Evolutionary conservation across 345 rosid species (phyloP), one percentile per base, ranked within the genome.

Genomic region (Brassica juncea): DNA sequence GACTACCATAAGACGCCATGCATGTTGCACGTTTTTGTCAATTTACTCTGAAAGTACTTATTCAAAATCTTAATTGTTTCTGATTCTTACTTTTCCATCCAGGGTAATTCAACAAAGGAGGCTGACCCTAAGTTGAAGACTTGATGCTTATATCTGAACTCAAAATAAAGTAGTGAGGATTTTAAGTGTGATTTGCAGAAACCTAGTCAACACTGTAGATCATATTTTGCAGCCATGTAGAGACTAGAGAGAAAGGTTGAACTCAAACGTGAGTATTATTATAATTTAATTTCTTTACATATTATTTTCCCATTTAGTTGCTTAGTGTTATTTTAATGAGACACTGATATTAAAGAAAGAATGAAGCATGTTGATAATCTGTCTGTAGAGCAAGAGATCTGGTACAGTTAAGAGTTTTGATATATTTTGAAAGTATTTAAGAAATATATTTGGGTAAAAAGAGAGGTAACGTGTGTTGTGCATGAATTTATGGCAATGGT

Each of bases 401-500:
- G 19, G 60, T 15, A 54, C 60, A 54, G 25, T 16, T 16, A 7
- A 37, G 57, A 28, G 61, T 57, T 39, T 37, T 65, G 73, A 32
- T 65, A 57, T 19, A 9, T 57, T 35, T 57, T 39, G 3, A 2
- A 58, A 31, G 68, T 19, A 19, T 61, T 11, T 19, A 16, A 70
- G 34, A 68, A 34, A 35, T 49, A 73, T 23, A 66, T 66, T 32
- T 34, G 70, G 69, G 64, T 66, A 79, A 15, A 58, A 28, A 76
- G 31, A 76, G 62, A 32, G 63, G 34, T 23, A 60, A 59, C 0
- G 74, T 73, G 70, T 72, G 67, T 39, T 66, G 9, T 73, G 74
- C 63, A 74, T 62, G 68, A 73, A 68, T 73, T 73, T 47, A 68
- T 49, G 74, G 34, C 71, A 80, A 42, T 49, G 70, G 71, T 49